phyloP scores from a whole-genome alignment of 257 asterid genomes.

The Penstemon newberryi region DNA sequence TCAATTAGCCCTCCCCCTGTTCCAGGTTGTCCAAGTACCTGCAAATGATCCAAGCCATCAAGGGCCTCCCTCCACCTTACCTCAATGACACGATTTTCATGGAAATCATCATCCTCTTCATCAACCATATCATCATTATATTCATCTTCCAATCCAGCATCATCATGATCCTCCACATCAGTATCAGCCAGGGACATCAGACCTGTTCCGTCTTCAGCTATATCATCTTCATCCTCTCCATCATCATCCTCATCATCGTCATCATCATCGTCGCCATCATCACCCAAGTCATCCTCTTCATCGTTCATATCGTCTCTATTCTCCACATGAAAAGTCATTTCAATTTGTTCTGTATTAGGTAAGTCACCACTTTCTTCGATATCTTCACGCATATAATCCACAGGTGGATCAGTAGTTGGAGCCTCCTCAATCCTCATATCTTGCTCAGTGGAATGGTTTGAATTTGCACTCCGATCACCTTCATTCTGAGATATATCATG shows the following conservation, averaged over 20 bases:
- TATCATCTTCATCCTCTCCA: slow-evolving; percentile 75
- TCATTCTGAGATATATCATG: slow-evolving; percentile 45
- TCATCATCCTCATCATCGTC: no score
- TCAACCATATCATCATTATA: slow-evolving; percentile 96
- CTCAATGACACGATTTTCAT: slow-evolving; percentile 95
- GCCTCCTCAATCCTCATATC: slow-evolving; percentile 81
- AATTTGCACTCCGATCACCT: slow-evolving; percentile 46
- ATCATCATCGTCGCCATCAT: slow-evolving; percentile 77
- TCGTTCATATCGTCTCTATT: slow-evolving; percentile 88
- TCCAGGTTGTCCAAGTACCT: slow-evolving; percentile 92
- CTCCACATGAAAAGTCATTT: slow-evolving; percentile 80
- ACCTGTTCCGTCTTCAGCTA: slow-evolving; percentile 87
- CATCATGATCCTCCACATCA: slow-evolving; percentile 96
- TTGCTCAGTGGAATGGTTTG: slow-evolving; percentile 54
- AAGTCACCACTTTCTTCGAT: slow-evolving; percentile 72
- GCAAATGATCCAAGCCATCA: slow-evolving; percentile 94
- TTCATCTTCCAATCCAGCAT: slow-evolving; percentile 85
- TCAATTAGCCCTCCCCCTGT: slow-evolving; percentile 83
- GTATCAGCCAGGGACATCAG: slow-evolving; percentile 97
- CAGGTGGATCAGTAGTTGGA: slow-evolving; percentile 51
- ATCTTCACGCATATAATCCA: slow-evolving; percentile 78
- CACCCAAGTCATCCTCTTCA: slow-evolving; percentile 90
- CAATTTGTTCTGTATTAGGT: slow-evolving; percentile 65
- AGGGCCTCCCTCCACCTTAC: slow-evolving; percentile 99
- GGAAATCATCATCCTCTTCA: slow-evolving; percentile 96